Percentiles rank a stretch among this genome's conserved stretches.
Conservation (phyloP, 1,139 yeast genomes). For the Candida anutae region DNA sequence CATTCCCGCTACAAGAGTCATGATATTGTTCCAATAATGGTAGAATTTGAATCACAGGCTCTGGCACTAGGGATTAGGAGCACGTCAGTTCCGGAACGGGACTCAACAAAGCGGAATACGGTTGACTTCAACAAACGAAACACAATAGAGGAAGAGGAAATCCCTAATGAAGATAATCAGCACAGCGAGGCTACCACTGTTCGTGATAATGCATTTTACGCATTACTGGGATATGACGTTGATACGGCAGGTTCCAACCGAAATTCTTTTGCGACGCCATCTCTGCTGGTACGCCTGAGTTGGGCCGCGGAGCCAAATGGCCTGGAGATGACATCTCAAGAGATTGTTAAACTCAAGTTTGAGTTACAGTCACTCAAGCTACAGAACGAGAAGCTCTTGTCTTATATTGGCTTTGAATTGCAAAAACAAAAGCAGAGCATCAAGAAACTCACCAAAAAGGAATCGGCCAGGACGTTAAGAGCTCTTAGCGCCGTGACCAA, state of each 20-base stretch:
- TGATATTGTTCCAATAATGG: conserved; percentile 38
- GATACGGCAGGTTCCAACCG: conserved; percentile 3
- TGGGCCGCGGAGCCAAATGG: conserved; percentile 23
- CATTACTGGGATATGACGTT: conserved; percentile 15
- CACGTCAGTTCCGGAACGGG: conserved; percentile 24
- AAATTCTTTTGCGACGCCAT: conserved; percentile 7
- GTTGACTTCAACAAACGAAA: conserved; percentile 5
- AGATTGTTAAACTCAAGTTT: conserved; percentile 44
- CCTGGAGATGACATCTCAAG: conserved; percentile 39
- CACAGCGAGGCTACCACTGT: conserved; percentile 7
- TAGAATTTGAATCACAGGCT: conserved; percentile 31
- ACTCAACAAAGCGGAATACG: conserved; percentile 5
- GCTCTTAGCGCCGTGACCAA: conserved; percentile 10
- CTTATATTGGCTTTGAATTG: conserved; percentile 50
- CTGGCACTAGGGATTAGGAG: no score
- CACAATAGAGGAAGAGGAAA: conserved; percentile 6
- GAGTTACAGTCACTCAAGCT: conserved; percentile 46
- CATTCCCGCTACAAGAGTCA: conserved; percentile 39
- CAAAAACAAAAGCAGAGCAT: conserved; percentile 43
- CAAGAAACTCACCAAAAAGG: conserved; percentile 33
- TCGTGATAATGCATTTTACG: conserved; percentile 18
- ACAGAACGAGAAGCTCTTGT: conserved; percentile 49
- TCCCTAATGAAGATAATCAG: neutral
- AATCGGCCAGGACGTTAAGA: conserved; percentile 15
- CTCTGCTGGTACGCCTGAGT: conserved; percentile 35